Percentiles rank a stretch among this genome's conserved stretches.
Conservation (phyloP, 2,329 filamentous ascomycete species). For the Nemania sp. region DNA sequence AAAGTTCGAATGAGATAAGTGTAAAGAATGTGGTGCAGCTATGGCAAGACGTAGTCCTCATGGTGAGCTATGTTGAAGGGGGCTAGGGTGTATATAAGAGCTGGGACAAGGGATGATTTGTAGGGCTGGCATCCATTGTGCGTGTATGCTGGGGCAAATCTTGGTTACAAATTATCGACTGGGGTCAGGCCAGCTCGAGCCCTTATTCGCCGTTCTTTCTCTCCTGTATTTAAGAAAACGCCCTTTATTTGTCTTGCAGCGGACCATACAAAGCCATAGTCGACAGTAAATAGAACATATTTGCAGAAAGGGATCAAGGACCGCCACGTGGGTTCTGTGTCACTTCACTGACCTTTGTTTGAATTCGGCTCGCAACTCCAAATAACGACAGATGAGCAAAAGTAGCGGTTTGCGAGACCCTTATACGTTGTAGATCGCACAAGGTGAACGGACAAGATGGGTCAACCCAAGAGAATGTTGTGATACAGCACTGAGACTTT, state of each 20-base stretch:
- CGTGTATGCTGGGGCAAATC: background rate
- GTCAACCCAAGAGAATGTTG: conserved; percentile 28
- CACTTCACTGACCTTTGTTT: conserved; percentile 21
- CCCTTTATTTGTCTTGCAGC: too few relatives aligned
- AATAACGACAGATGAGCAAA: background rate
- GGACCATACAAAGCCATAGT: too few relatives aligned
- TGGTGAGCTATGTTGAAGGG: background rate
- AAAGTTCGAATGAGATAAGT: conserved; percentile 15
- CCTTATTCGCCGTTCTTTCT: too few relatives aligned
- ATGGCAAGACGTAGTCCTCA: conserved; percentile 6
- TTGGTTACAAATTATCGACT: background rate
- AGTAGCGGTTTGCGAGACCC: too few relatives aligned
- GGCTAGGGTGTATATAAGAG: background rate
- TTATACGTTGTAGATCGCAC: conserved; percentile 24
- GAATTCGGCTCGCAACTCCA: conserved; percentile 9
- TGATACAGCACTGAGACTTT: conserved; percentile 31
- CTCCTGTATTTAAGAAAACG: too few relatives aligned
- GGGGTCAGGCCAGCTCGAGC: background rate
- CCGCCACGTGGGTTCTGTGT: background rate
- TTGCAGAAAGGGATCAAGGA: background rate
- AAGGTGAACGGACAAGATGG: conserved; percentile 6
- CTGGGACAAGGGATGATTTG: background rate
- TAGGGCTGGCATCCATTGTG: conserved; percentile 9
- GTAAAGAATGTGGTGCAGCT: conserved; percentile 20
- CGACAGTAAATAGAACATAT: background rate